Percentiles rank a stretch among this genome's conserved stretches.
phyloP scores from a whole-genome alignment of 2,329 filamentous ascomycete genomes.

The Penicillium sp. region DNA sequence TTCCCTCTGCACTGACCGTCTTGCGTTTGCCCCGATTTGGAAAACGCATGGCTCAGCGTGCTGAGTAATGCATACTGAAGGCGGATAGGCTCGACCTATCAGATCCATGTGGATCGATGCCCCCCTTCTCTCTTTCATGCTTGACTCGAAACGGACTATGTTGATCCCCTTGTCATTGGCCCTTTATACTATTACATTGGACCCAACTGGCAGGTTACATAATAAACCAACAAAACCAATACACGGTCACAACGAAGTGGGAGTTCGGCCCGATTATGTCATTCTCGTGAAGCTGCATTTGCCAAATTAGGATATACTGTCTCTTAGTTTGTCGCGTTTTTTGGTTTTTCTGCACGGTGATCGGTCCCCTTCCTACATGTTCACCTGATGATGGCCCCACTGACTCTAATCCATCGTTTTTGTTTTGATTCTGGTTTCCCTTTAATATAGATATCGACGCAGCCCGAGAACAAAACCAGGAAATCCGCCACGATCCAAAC shows the following conservation, averaged over 20 bases:
- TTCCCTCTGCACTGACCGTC: not conserved
- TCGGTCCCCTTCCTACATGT: not conserved
- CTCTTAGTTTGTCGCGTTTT: not conserved
- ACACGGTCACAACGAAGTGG: not conserved
- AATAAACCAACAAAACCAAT: not conserved
- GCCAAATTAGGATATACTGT: slow-evolving; percentile 3
- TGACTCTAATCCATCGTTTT: not conserved
- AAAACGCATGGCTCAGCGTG: slow-evolving; percentile 20
- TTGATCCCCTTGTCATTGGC: not conserved
- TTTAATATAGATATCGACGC: not conserved
- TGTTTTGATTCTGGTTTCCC: not conserved
- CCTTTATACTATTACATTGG: not conserved
- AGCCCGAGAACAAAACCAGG: not conserved
- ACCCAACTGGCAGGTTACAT: not conserved
- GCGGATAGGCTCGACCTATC: slow-evolving; percentile 3
- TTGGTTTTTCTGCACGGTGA: not conserved
- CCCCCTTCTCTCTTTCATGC: too few species aligned
- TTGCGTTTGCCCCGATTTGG: slow-evolving; percentile 15
- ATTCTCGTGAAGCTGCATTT: slow-evolving; percentile 9
- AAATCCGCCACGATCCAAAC: not conserved
- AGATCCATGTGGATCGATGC: not conserved
- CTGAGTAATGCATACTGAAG: not conserved
- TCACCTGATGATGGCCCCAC: not conserved
- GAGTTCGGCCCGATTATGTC: slow-evolving; percentile 6
- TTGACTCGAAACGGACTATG: not conserved